phyloP scores from a whole-genome alignment of 306 rosid genomes.

The Quercus ilex region DNA sequence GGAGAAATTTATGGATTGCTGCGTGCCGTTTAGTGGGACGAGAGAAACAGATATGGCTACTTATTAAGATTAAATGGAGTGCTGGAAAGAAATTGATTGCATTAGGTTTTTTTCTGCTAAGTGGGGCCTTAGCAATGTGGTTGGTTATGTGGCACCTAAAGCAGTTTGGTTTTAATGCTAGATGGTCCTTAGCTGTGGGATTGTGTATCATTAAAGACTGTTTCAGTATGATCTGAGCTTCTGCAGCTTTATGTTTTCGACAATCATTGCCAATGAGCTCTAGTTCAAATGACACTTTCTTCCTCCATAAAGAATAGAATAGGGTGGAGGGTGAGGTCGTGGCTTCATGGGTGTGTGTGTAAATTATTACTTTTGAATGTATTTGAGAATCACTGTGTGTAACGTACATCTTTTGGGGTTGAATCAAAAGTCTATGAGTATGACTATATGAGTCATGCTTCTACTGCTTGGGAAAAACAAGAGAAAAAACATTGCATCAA shows the following conservation, averaged over 20 bases:
- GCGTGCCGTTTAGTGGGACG: background rate
- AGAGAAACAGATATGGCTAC: background rate
- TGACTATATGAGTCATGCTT: background rate
- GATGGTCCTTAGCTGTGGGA: background rate
- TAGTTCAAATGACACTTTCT: too few species aligned
- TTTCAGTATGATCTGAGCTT: background rate
- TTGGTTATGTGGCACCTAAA: background rate
- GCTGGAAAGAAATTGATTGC: background rate
- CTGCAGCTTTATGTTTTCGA: background rate
- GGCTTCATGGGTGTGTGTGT: too few species aligned
- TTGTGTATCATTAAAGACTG: background rate
- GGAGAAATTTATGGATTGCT: background rate
- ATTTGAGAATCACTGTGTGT: too few species aligned
- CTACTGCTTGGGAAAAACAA: background rate
- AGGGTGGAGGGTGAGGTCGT: too few species aligned
- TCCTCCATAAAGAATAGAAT: too few species aligned
- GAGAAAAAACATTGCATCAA: background rate
- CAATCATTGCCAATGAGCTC: too few species aligned
- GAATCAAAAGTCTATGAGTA: background rate
- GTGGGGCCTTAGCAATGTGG: background rate
- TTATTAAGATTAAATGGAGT: background rate
- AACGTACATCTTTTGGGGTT: background rate
- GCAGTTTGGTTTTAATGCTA: background rate
- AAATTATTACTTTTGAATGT: too few species aligned
- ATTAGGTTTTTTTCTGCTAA: background rate